A percentile compares a stretch with the other conserved stretches of the same genome.
Conservation (phyloP, 2,329 filamentous ascomycete species). For the Xylaria multiplex region DNA sequence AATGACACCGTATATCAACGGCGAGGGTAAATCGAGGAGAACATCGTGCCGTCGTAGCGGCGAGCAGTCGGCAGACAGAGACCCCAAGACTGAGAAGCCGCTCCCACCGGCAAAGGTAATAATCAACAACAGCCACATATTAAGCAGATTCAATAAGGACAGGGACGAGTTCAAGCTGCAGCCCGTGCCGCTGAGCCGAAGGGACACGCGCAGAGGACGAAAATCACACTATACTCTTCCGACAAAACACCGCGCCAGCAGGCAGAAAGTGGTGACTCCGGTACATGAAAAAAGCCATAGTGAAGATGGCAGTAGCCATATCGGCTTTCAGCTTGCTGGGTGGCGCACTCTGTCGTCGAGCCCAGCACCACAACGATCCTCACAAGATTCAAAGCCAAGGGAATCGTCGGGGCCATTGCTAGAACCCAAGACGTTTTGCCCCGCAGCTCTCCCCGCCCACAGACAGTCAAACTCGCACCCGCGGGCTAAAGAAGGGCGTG, state of each 20-base stretch:
- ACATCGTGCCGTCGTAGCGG: background rate
- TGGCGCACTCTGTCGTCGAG: constrained; percentile 6
- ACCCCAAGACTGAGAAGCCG: background rate
- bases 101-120: background rate
- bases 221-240: background rate
- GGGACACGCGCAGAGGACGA: background rate
- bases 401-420: constrained; percentile 23
- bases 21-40: background rate
- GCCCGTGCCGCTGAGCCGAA: constrained; percentile 36
- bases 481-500: background rate
- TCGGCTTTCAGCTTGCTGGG: constrained; percentile 37
- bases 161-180: constrained; percentile 39
- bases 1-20: background rate
- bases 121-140: constrained; percentile 6
- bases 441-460: background rate
- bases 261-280: background rate
- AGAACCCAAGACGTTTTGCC: constrained; percentile 26
- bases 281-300: background rate
- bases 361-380: background rate
- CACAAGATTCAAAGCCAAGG: background rate
- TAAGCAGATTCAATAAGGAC: constrained; percentile 30
- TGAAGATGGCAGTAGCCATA: constrained; percentile 22
- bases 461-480: constrained; percentile 1
- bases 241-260: background rate
- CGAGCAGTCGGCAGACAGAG: background rate